Evolutionary conservation across 148 eudicot species (phyloP).

Genomic region (Rhododendron griersonianum): DNA sequence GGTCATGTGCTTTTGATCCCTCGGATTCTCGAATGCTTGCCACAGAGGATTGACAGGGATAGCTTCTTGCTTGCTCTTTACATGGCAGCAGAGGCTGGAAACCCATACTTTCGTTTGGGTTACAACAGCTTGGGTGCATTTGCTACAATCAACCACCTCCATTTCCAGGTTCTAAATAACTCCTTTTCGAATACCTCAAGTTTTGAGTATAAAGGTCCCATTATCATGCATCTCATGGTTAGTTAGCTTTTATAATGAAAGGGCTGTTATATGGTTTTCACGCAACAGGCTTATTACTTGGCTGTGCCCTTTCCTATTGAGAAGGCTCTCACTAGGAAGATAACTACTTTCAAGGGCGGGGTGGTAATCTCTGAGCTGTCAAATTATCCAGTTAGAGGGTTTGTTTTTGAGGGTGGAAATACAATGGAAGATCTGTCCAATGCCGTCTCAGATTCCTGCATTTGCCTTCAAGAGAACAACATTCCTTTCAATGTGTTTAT

Average conservation of each 20-base stretch:
- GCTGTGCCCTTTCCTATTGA: constrained; percentile 74
- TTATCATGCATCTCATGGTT: neutral
- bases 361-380: constrained; percentile 53
- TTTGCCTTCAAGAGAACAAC: constrained; percentile 76
- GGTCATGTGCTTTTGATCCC: constrained; percentile 96
- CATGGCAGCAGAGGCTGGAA: constrained; percentile 79
- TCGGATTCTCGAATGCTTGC: constrained; percentile 70
- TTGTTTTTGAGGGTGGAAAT: constrained; percentile 78
- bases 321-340: constrained; percentile 61
- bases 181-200: neutral
- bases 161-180: constrained; percentile 63
- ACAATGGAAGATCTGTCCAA: constrained; percentile 47
- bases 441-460: constrained; percentile 66
- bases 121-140: constrained; percentile 97
- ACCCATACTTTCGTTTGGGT: constrained; percentile 84
- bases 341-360: constrained; percentile 34
- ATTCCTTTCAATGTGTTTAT: constrained; percentile 85
- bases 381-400: constrained; percentile 75
- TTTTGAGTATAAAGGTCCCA: neutral
- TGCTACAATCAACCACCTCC: constrained; percentile 96
- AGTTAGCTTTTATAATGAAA: neutral
- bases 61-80: constrained; percentile 81
- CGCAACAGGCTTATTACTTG: constrained; percentile 75
- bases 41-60: constrained; percentile 76
- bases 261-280: neutral